A percentile compares a stretch with the other conserved stretches of the same genome.
phyloP scores from a whole-genome alignment of 331 rosid genomes.

The Stylosanthes scabra region DNA sequence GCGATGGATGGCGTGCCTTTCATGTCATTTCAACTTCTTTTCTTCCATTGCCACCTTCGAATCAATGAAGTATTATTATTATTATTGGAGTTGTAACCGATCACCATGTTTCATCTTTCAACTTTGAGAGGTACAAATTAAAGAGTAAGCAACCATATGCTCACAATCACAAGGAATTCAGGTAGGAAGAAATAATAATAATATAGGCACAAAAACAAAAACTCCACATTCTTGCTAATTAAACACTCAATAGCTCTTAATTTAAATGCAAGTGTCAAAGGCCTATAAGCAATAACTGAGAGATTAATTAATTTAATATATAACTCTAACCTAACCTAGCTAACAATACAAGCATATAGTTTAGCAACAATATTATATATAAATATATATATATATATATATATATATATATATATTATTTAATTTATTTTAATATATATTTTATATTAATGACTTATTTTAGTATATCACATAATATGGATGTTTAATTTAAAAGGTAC shows the following conservation, averaged over 20 bases:
- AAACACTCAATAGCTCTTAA: neutral
- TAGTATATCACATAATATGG: too few relatives aligned
- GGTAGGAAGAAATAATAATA: neutral
- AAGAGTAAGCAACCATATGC: slow-evolving; percentile 9
- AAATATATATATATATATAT: too few relatives aligned
- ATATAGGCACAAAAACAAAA: neutral
- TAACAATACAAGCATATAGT: neutral
- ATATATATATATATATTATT: too few relatives aligned
- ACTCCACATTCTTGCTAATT: neutral
- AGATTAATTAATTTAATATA: neutral
- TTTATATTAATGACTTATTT: too few relatives aligned
- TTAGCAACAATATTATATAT: too few relatives aligned
- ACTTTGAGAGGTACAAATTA: slow-evolving; percentile 34
- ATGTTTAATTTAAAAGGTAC: too few relatives aligned
- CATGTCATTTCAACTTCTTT: slow-evolving; percentile 42
- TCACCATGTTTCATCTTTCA: slow-evolving; percentile 35
- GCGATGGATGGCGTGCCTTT: neutral
- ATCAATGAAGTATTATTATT: slow-evolving; percentile 5
- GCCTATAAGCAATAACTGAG: neutral
- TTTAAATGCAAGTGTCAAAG: neutral
- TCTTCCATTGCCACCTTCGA: slow-evolving; percentile 18
- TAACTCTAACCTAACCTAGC: neutral
- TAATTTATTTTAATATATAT: too few relatives aligned
- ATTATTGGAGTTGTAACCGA: slow-evolving; percentile 20
- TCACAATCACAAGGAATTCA: neutral